These are phyloP conservation scores for Lolium multiflorum DNA, from an alignment of 176 grass and related monocot species.

Conservation along the genomic window DNA sequence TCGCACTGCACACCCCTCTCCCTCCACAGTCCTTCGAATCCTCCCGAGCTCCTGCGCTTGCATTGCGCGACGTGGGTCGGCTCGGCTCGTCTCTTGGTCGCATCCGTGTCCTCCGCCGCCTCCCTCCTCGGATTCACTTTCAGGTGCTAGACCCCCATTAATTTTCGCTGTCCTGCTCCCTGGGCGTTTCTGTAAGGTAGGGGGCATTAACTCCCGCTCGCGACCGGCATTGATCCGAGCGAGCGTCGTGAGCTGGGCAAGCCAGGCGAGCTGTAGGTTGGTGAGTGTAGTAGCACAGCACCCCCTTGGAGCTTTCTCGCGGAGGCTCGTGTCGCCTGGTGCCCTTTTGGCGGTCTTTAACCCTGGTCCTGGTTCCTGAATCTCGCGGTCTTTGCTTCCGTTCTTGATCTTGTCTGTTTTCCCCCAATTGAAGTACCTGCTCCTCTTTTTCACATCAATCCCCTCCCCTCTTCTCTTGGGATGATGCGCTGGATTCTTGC, in stretches of 20 bases:
- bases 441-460: not conserved
- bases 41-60: not conserved
- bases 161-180: slow-evolving; percentile 38
- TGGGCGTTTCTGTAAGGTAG: slow-evolving; percentile 23
- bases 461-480: not conserved
- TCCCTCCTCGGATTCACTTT: slow-evolving; percentile 30
- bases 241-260: not conserved
- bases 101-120: slow-evolving; percentile 41
- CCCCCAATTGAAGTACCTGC: not conserved
- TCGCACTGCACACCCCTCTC: slow-evolving; percentile 29
- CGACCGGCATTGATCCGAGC: slow-evolving; percentile 44
- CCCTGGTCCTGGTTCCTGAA: slow-evolving; percentile 1
- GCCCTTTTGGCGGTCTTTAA: not conserved
- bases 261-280: not conserved
- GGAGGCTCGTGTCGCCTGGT: not conserved
- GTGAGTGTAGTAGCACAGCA: not conserved
- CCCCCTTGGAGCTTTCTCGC: not conserved
- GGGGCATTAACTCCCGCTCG: slow-evolving; percentile 47
- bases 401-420: not conserved
- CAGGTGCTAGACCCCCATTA: slow-evolving; percentile 45
- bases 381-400: not conserved
- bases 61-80: slow-evolving; percentile 41
- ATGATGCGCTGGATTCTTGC: slow-evolving; percentile 6
- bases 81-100: slow-evolving; percentile 36
- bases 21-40: slow-evolving; percentile 44